These are phyloP conservation scores for Aspergillus spinulosporus DNA, from an alignment of 2,329 filamentous ascomycete species.

Conservation along the genomic window DNA sequence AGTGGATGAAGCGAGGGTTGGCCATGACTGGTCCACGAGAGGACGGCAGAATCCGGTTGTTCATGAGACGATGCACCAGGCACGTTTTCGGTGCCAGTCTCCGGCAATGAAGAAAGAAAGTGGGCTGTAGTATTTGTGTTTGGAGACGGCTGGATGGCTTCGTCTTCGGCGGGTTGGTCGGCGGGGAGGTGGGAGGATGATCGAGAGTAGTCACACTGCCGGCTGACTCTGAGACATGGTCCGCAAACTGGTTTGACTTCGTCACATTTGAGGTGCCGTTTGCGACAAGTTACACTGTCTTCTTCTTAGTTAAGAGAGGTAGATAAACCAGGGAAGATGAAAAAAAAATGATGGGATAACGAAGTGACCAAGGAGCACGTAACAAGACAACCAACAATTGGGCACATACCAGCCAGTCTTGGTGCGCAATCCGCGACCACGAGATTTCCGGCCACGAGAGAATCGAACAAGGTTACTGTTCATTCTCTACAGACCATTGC, in stretches of 20 bases:
- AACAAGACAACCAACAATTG: neutral
- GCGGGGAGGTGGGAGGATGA: neutral
- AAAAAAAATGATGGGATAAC: too few relatives aligned
- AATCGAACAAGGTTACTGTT: neutral
- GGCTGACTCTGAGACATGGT: constrained; percentile 6
- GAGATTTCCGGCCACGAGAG: constrained; percentile 26
- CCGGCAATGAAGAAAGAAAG: neutral
- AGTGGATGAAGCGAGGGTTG: constrained; percentile 10
- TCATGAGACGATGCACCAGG: constrained; percentile 26
- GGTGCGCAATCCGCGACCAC: constrained; percentile 30
- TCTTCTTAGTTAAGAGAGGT: neutral
- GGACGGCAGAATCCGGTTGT: constrained; percentile 21
- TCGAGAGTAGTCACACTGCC: neutral
- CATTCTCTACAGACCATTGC: too few relatives aligned
- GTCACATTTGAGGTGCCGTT: constrained; percentile 35
- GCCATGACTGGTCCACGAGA: constrained; percentile 10
- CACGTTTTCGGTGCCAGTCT: constrained; percentile 10
- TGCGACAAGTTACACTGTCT: constrained; percentile 17
- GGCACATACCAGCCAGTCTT: constrained; percentile 29
- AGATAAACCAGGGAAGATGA: neutral
- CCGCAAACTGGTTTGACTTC: constrained; percentile 21
- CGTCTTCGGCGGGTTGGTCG: neutral
- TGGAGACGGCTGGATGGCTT: neutral
- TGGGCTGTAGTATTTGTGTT: neutral
- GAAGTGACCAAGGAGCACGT: neutral